Conservation (phyloP, 139 green algal species). For the Micractinium conductrix region DNA sequence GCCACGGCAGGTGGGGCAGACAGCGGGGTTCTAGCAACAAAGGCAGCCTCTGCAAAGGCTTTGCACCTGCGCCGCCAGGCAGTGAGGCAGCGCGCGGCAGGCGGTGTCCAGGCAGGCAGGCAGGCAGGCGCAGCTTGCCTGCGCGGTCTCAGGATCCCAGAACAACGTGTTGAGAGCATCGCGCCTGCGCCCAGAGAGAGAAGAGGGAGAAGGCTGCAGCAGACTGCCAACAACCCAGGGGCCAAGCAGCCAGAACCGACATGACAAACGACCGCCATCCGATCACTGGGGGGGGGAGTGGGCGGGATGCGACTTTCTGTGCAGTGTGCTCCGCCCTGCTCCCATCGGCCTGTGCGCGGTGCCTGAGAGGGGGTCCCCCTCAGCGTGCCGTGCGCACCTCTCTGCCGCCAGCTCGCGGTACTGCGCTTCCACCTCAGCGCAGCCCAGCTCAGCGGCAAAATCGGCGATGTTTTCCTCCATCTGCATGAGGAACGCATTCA, state of each 20-base stretch:
- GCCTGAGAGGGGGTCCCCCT: too few relatives aligned
- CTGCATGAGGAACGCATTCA: conserved; percentile 88
- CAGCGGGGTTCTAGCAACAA: too few relatives aligned
- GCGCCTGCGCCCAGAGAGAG: conserved; percentile 16
- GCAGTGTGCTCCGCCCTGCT: too few relatives aligned
- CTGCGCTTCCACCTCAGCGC: conserved; percentile 4
- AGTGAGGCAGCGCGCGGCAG: background rate
- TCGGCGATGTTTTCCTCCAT: conserved; percentile 57
- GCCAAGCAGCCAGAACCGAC: too few relatives aligned
- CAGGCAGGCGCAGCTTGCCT: background rate
- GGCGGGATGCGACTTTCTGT: too few relatives aligned
- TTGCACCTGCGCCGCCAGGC: too few relatives aligned
- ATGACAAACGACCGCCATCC: too few relatives aligned
- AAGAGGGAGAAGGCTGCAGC: background rate
- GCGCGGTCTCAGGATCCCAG: background rate
- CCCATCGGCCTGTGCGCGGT: too few relatives aligned
- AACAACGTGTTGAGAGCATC: conserved; percentile 3
- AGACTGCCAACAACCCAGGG: background rate
- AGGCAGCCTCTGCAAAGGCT: too few relatives aligned
- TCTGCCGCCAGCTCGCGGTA: conserved; percentile 18
- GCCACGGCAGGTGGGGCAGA: background rate
- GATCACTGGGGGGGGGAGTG: too few relatives aligned
- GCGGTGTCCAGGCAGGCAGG: too few relatives aligned
- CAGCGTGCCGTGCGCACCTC: too few relatives aligned
- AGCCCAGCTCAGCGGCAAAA: conserved; percentile 44